phyloP scores from a whole-genome alignment of 2,329 filamentous ascomycete species.

The Xylaria sp. region DNA sequence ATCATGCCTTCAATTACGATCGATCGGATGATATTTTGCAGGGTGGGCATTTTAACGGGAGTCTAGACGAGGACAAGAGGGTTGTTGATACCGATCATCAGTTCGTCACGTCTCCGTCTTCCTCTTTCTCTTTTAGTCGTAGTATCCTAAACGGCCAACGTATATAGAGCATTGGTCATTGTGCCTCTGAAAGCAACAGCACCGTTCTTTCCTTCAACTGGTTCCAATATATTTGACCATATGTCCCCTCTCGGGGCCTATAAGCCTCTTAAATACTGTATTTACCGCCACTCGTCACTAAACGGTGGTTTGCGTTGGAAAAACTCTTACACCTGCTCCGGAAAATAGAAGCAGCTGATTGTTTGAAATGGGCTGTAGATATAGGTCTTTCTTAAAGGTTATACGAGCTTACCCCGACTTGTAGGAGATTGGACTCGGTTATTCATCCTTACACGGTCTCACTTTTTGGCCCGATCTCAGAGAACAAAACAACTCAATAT shows the following conservation, averaged over 20 bases:
- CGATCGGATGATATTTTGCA: conserved; percentile 32
- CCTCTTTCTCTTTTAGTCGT: neutral
- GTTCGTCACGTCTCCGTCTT: conserved; percentile 3
- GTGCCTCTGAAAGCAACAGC: conserved; percentile 15
- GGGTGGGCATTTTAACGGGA: conserved; percentile 28
- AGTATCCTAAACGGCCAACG: neutral
- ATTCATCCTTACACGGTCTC: conserved; percentile 23
- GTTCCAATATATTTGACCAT: neutral
- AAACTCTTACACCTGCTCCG: neutral
- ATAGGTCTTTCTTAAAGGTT: neutral
- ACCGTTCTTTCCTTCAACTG: neutral
- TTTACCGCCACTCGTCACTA: neutral
- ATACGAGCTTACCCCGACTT: neutral
- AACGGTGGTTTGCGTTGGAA: neutral
- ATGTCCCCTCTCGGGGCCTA: neutral
- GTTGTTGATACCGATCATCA: conserved; percentile 11
- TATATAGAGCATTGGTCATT: conserved; percentile 23
- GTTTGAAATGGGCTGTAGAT: neutral
- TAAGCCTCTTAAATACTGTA: neutral
- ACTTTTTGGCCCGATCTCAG: conserved; percentile 26
- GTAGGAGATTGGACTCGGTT: neutral
- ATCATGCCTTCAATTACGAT: conserved; percentile 29
- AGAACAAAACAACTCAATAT: conserved; percentile 30
- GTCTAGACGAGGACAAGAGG: conserved; percentile 21
- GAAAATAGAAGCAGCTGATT: neutral